Evolutionary conservation across 192 early-diverging fungal species (phyloP), one percentile per base, ranked within the genome.

Genomic region (Coemansia sp.): DNA sequence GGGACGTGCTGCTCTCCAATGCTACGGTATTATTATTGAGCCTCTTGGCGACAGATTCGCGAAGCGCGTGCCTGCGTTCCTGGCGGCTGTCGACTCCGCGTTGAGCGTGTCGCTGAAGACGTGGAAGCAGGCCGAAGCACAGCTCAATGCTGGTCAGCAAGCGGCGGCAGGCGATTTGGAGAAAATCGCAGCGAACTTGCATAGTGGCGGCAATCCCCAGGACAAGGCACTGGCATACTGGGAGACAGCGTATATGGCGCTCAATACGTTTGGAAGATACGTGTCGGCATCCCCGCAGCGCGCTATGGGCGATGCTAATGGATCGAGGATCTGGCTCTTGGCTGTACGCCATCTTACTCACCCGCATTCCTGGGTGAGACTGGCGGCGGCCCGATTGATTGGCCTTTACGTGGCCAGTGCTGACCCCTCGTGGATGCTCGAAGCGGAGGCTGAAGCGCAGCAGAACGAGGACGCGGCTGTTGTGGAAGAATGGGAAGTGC

Each of bases 361-460:
- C 74, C 97, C 97, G 24, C 97, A 98, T 62, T 77, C 88, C 1
- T 99, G 96, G 97, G 89, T 98, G 31, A 89, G 95, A 24, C 65
- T 90, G 27, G 80, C 93, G 9, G 76, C 90, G 0, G 85, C 89
- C 18, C 83, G 91, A 65, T 69, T 96, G 15, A 83, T 95, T 62
- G 97, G 96, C 10, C 71, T 88, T 7, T 91, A 93, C 33, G 94
- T 97, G 75, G 76, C 90, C 7, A 85, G 78, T 22, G 85, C 94
- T 3, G 86, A 95, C 61, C 82, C 91, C 27, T 52, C 68, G 9
- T 84, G 82, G 82, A 72, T 80, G 68, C 74, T 75, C 20, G 66
- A 72, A 41, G 82, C 89, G 0, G 84, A 84, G 62, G 46, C 53
- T 15, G 16, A 57, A 24, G 22, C 60, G 9, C 29, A 20, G 62